These are phyloP conservation scores for Lodderomyces pseudojiufengensis DNA, from an alignment of 1,139 yeast species.

Conservation along the genomic window DNA sequence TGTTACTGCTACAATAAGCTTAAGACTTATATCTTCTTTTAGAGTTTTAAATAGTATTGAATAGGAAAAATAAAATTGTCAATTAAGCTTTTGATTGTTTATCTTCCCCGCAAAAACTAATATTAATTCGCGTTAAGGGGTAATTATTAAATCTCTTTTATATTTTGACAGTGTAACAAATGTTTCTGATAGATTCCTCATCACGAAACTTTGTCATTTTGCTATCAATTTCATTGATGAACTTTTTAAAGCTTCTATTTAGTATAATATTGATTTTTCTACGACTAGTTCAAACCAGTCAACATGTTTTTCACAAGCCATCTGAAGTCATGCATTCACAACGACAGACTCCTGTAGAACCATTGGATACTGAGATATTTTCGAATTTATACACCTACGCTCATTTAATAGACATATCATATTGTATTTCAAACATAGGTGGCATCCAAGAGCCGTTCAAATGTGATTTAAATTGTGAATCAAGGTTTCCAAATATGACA, in stretches of 20 bases:
- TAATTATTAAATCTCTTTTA: no score
- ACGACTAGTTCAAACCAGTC: background rate
- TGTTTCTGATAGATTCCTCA: no score
- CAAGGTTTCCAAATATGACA: constrained; percentile 38
- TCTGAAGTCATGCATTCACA: background rate
- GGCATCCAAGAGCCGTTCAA: constrained; percentile 39
- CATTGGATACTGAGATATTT: constrained; percentile 22
- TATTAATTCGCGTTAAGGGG: no score
- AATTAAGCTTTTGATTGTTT: no score
- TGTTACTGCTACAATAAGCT: constrained; percentile 1
- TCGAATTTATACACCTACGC: constrained; percentile 38
- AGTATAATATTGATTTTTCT: background rate
- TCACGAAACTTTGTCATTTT: no score
- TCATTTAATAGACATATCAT: constrained; percentile 47
- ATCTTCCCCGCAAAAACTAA: no score
- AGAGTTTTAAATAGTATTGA: background rate
- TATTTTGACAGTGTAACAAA: no score
- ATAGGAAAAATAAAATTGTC: no score
- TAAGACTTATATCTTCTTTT: background rate
- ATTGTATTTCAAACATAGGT: constrained; percentile 40
- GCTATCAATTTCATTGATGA: background rate
- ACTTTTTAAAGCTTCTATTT: no score
- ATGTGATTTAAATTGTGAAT: constrained; percentile 42
- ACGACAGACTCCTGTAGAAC: background rate
- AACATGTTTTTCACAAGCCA: background rate